A percentile compares a stretch with the other conserved stretches of the same genome.
These are phyloP conservation scores for Dioszegia crocea DNA, from an alignment of 768 basidiomycete species.

Conservation along the genomic window DNA sequence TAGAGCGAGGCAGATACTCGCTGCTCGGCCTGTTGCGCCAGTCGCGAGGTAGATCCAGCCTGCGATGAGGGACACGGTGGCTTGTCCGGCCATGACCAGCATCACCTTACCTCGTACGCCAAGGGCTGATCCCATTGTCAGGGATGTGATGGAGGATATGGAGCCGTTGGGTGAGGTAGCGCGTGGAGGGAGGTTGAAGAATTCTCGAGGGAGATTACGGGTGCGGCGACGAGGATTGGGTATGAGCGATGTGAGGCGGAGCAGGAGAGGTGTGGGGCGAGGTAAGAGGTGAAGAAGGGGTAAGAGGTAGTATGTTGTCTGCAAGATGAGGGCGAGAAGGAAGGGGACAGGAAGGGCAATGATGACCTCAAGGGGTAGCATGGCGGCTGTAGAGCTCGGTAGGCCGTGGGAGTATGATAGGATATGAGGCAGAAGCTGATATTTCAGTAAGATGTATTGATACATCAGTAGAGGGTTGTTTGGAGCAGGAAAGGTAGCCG, in stretches of 20 bases:
- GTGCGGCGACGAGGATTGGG: conserved; percentile 24
- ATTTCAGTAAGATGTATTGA: no score
- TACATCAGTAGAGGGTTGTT: conserved; percentile 7
- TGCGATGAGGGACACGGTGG: neutral
- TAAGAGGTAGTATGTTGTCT: conserved; percentile 27
- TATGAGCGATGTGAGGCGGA: conserved; percentile 25
- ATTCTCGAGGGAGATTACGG: conserved; percentile 38
- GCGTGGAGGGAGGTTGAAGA: conserved; percentile 41
- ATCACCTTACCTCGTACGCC: conserved; percentile 16
- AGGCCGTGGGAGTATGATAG: neutral
- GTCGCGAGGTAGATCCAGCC: conserved; percentile 13
- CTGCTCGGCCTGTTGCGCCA: neutral
- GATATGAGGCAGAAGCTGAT: no score
- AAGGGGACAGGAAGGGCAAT: conserved; percentile 25
- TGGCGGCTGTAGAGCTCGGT: conserved; percentile 3
- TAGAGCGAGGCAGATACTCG: neutral
- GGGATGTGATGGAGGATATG: neutral
- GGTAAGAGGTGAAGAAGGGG: conserved; percentile 20
- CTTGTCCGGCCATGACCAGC: neutral
- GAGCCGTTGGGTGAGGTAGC: conserved; percentile 10
- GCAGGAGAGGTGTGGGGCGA: conserved; percentile 14
- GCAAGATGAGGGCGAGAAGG: conserved; percentile 22
- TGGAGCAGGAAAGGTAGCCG: no score
- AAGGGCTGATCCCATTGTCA: conserved; percentile 2
- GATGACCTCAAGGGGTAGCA: conserved; percentile 25